A percentile compares a stretch with the other conserved stretches of the same genome.
Conservation (phyloP, 1,284 basidiomycete species). For the Malassezia furfur region DNA sequence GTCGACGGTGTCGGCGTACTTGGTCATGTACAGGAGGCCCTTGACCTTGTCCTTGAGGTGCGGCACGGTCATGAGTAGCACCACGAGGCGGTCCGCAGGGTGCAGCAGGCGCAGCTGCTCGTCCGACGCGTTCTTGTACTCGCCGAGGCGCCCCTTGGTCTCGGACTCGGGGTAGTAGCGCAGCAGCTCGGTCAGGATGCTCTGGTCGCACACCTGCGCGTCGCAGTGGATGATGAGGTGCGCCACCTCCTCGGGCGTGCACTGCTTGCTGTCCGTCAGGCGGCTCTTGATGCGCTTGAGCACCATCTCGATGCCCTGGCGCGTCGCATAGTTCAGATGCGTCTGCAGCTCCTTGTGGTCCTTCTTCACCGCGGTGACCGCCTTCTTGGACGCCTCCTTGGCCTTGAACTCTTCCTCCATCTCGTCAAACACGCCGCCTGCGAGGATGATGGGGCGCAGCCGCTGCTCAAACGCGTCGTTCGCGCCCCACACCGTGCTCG, state of each 20-base stretch:
- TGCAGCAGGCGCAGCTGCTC: constrained; percentile 80
- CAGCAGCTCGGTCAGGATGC: constrained; percentile 43
- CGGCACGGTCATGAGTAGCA: constrained; percentile 89
- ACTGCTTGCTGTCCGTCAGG: constrained; percentile 35
- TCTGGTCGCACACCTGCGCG: constrained; percentile 43
- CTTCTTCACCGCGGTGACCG: constrained; percentile 44
- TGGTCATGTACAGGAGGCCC: constrained; percentile 70
- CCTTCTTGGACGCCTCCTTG: constrained; percentile 63
- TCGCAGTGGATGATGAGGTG: constrained; percentile 46
- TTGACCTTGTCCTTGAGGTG: constrained; percentile 82
- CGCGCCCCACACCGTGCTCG: constrained; percentile 44
- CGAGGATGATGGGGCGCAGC: constrained; percentile 26
- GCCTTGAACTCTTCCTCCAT: constrained; percentile 99
- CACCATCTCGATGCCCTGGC: constrained; percentile 37
- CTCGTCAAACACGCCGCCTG: constrained; percentile 72
- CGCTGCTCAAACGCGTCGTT: constrained; percentile 27
- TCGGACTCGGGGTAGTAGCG: constrained; percentile 46
- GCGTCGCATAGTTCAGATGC: constrained; percentile 35
- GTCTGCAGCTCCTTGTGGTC: constrained; percentile 49
- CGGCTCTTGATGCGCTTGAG: constrained; percentile 20
- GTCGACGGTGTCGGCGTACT: constrained; percentile 43
- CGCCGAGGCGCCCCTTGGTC: constrained; percentile 46
- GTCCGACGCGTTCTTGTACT: constrained; percentile 72
- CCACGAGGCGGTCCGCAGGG: constrained; percentile 89
- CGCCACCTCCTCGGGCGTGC: constrained; percentile 45